These are phyloP conservation scores for Polyporus tsugae DNA, from an alignment of 1,284 basidiomycete genomes.

Conservation along the genomic window DNA sequence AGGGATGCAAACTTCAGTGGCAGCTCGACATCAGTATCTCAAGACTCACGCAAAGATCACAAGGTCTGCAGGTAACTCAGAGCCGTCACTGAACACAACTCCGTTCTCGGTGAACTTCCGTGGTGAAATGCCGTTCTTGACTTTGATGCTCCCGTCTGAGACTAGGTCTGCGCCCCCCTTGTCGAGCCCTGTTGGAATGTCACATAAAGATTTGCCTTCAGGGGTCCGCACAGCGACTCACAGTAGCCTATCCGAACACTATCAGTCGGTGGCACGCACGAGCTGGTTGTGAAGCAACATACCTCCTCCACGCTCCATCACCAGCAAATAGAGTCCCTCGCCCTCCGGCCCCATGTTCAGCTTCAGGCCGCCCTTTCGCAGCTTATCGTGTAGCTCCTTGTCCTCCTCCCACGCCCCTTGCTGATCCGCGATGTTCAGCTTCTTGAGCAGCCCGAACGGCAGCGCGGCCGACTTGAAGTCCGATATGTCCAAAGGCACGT, in stretches of 20 bases:
- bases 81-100: slow-evolving; percentile 53
- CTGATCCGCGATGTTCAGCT: slow-evolving; percentile 38
- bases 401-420: slow-evolving; percentile 41
- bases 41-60: slow-evolving; percentile 50
- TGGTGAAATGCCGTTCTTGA: slow-evolving; percentile 52
- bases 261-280: not conserved
- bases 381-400: slow-evolving; percentile 60
- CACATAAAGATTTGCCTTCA: not conserved
- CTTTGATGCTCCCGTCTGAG: slow-evolving; percentile 52
- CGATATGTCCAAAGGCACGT: slow-evolving; percentile 50
- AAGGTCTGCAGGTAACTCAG: slow-evolving; percentile 53
- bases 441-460: slow-evolving; percentile 49
- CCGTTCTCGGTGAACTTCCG: slow-evolving; percentile 44
- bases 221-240: slow-evolving; percentile 9
- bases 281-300: not conserved
- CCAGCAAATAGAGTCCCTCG: slow-evolving; percentile 55
- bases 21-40: not conserved
- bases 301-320: slow-evolving; percentile 39
- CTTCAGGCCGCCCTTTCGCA: slow-evolving; percentile 66
- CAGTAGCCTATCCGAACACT: slow-evolving; percentile 21
- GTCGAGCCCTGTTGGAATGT: slow-evolving; percentile 41
- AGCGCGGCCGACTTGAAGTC: slow-evolving; percentile 55
- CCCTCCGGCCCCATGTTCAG: slow-evolving; percentile 62
- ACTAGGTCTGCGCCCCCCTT: slow-evolving; percentile 43
- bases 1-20: not conserved